A percentile compares a stretch with the other conserved stretches of the same genome.
phyloP scores from a whole-genome alignment of 2,329 filamentous ascomycete species.

The Teratosphaeria pseudoeucalypti region DNA sequence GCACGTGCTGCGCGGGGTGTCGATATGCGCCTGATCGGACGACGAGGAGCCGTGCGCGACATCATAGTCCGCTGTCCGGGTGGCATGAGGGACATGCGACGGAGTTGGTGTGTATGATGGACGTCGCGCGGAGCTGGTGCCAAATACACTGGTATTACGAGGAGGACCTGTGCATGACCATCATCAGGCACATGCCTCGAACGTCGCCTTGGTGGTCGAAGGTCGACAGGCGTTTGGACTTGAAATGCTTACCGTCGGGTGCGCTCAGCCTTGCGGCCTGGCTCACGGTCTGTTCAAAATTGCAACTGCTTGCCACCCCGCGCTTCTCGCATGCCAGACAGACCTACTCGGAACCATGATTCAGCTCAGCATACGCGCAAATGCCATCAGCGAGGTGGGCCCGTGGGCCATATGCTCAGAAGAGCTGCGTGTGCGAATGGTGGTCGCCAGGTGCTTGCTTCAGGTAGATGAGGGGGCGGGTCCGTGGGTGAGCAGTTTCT shows the following conservation, averaged over 20 bases:
- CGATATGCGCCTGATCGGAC: neutral
- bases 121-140: neutral
- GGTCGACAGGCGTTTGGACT: neutral
- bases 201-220: neutral
- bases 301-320: conserved; percentile 10
- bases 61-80: neutral
- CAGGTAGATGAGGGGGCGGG: neutral
- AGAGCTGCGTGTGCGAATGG: no score
- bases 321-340: conserved; percentile 12
- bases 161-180: neutral
- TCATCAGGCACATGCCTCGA: neutral
- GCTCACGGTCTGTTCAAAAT: conserved; percentile 5
- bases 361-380: neutral
- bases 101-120: neutral
- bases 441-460: no score
- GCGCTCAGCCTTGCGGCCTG: neutral
- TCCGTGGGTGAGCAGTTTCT: neutral
- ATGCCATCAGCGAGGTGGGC: neutral
- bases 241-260: neutral
- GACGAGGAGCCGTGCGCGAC: neutral
- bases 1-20: neutral
- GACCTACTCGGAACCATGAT: neutral
- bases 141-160: neutral
- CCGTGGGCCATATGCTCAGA: neutral
- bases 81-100: neutral